Evolutionary conservation across 2,329 filamentous ascomycete genomes (phyloP), one percentile per base, ranked within the genome.

Genomic region (Fusarium compactum): DNA sequence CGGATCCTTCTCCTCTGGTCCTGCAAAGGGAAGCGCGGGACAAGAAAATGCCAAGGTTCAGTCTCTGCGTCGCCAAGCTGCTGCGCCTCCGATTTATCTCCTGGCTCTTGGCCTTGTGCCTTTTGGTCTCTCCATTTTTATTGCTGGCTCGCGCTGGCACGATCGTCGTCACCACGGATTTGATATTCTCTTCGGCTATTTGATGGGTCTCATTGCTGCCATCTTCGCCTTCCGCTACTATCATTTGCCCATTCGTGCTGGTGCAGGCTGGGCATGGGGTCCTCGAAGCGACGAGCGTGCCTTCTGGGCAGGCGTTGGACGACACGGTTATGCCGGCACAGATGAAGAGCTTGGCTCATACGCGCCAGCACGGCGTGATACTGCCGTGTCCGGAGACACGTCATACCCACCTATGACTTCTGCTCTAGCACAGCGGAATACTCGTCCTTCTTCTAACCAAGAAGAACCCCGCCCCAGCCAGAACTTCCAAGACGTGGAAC

Each of bases 141-240:
- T 98, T 67, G 86, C 91, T n/a, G 89, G 90, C 29, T 95, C 93
- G 2, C 91, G 95, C 14, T 98, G 91, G 87, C 94, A 91, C 64
- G 91, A 98, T 79, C 97, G 91, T 82, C 90, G 93, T 41, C 95
- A 98, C 79, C 92, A 95, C 78, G 94, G 91, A n/a, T 95, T 97
- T 78, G 95, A 98, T 71, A 92, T 98, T 70, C 81, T 98, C 4
- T 93, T 92, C 68, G 95, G 95, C n/a, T 92, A 91, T 58, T 71
- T 92, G 15, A 91, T 98, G 67, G 95, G 95, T 11, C 86, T 91
- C 16, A 80, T 90, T 46, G 88, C 88, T 40, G 88, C 92, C 22
- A 90, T 90, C 78, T 89, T 95, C 72, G 87, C 90, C 5, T 97
- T 97, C 83, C 86, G 92, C 25, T 93, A 91, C 82, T 98, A 97